Evolutionary conservation across 2,329 filamentous ascomycete species (phyloP), one percentile per base, ranked within the genome.

Genomic region (Aureobasidium subglaciale): DNA sequence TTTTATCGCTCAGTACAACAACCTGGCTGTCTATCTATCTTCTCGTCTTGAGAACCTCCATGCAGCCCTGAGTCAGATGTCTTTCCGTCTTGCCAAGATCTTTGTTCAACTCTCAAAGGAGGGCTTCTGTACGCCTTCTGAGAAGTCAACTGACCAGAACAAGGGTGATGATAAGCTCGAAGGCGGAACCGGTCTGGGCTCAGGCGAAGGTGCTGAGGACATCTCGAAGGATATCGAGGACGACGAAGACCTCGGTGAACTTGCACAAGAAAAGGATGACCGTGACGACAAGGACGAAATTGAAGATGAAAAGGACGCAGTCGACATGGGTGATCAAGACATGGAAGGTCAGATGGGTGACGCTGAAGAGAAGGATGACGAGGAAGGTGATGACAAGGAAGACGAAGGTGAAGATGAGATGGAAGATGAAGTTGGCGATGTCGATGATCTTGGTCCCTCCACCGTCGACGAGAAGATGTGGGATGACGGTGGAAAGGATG

Each of bases 401-500:
- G 80, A 87, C 24, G 81, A 84, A 40, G 80, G 84, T 29, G 76
- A 86, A n/a, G 86, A 89, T 9, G 73, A 76, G 49, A 85, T 95
- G 67, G 90, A 96, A 61, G 91, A 96, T 64, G 90, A 97, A 70
- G 82, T 87, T 5, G 93, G 91, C 1, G 87, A 90, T 64, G 90
- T 97, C 10, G 89, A 96, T 72, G 90, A 95, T 64, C 77, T 96
- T 38, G 92, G 96, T 63, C 86, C 90, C 11, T 87, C 84, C 15
- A 88, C 92, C 18, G 87, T 97, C 1, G 95, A 99, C 67, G 95
- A 99, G 74, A 99, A 97, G 77, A 90, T 97, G 81, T 99, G 93
- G 93, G 91, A 99, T 70, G 91, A 90, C 35, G 84, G 85, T 42
- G 73, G 74, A 34, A 49, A 49, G 5, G 79, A 86, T 45, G 80